phyloP scores from a whole-genome alignment of 192 early-diverging fungal genomes.

The Coemansia reversa region DNA sequence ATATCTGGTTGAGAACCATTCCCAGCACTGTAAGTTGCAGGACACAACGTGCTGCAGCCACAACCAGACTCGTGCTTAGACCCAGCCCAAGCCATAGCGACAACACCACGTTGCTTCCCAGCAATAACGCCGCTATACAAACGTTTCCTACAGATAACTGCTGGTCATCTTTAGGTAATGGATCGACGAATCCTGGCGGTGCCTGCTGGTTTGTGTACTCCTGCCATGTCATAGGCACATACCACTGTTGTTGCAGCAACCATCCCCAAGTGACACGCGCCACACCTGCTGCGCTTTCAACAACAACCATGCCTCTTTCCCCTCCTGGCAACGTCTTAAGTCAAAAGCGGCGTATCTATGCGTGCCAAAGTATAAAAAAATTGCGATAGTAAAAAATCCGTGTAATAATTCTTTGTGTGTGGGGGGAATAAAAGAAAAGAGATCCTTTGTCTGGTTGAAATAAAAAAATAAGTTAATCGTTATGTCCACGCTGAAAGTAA shows the following conservation, averaged over 20 bases:
- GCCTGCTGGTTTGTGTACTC: not conserved
- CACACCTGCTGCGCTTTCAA: conserved; percentile 4
- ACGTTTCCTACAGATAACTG: conserved; percentile 55
- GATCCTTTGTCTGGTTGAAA: too few relatives aligned
- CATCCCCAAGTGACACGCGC: conserved; percentile 4
- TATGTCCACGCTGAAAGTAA: too few relatives aligned
- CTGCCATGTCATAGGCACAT: conserved; percentile 6
- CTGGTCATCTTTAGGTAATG: not conserved
- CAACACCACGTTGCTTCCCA: conserved; percentile 60
- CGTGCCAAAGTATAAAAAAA: too few relatives aligned
- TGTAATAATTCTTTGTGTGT: too few relatives aligned
- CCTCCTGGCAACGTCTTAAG: too few relatives aligned
- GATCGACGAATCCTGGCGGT: not conserved
- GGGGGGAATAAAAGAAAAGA: too few relatives aligned
- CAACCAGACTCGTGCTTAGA: conserved; percentile 62
- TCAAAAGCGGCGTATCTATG: too few relatives aligned
- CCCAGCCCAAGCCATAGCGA: conserved; percentile 65
- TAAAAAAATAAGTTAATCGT: too few relatives aligned
- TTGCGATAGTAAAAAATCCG: too few relatives aligned
- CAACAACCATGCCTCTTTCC: not conserved
- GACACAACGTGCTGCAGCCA: conserved; percentile 71
- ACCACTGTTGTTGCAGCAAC: conserved; percentile 21
- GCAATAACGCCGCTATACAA: conserved; percentile 62
- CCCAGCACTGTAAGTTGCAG: conserved; percentile 80
- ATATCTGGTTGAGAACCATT: conserved; percentile 67